Percentiles rank a stretch among this genome's conserved stretches.
Evolutionary conservation across 768 basidiomycete genomes (phyloP).

Genomic region (Pleurotus platypus): DNA sequence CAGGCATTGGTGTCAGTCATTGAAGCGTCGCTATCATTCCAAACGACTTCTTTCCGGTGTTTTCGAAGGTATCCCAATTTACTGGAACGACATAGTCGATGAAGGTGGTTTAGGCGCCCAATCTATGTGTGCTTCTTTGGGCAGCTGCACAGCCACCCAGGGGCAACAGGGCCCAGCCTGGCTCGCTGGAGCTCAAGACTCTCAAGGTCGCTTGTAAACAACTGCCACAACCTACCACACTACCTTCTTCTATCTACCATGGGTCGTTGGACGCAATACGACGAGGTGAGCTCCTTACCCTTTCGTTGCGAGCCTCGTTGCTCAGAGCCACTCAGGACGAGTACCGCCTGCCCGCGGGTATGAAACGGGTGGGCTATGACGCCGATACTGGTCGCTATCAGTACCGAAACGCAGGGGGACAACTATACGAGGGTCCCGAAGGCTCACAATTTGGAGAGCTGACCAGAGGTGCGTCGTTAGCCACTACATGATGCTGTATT

Average conservation of each 20-base stretch:
- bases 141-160: too few species aligned
- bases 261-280: slow-evolving; percentile 26
- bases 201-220: too few species aligned
- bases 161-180: too few species aligned
- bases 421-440: slow-evolving; percentile 51
- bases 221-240: neutral
- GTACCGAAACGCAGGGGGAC: slow-evolving; percentile 56
- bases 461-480: slow-evolving; percentile 34
- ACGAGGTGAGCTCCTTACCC: slow-evolving; percentile 10
- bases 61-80: too few species aligned
- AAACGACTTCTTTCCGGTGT: too few species aligned
- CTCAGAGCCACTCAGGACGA: slow-evolving; percentile 33
- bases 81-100: too few species aligned
- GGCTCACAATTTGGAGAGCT: slow-evolving; percentile 63
- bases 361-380: slow-evolving; percentile 76
- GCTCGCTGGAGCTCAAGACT: too few species aligned
- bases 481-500: neutral
- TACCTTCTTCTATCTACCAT: slow-evolving; percentile 11
- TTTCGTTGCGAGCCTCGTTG: neutral
- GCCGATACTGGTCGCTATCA: slow-evolving; percentile 64
- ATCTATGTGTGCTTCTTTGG: too few species aligned
- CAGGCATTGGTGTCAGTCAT: too few species aligned
- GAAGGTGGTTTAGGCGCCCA: too few species aligned
- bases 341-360: slow-evolving; percentile 49
- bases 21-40: too few species aligned